Evolutionary conservation across 306 rosid species (phyloP).

Genomic region (Glycine soja): DNA sequence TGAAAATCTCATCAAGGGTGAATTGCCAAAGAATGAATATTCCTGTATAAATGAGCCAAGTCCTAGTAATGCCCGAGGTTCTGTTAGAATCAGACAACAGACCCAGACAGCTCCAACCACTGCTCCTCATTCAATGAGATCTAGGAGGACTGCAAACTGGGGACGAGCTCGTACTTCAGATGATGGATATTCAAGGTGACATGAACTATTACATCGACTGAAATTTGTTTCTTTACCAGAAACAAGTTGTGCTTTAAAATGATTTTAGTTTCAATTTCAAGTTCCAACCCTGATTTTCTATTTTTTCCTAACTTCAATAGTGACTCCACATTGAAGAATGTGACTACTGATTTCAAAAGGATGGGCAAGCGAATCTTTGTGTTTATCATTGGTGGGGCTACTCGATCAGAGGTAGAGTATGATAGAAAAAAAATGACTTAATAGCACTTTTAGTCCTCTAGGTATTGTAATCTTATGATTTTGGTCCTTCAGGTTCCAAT

Average conservation of each 20-base stretch:
- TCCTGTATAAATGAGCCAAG: constrained; percentile 71
- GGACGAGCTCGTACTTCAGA: constrained; percentile 69
- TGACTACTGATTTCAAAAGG: constrained; percentile 68
- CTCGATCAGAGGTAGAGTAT: constrained; percentile 86
- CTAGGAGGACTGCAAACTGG: constrained; percentile 96
- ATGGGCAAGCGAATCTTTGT: constrained; percentile 87
- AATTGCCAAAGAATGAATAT: constrained; percentile 71
- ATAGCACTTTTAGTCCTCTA: no score
- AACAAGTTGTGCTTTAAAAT: constrained; percentile 29
- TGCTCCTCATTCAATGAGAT: constrained; percentile 63
- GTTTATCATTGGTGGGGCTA: constrained; percentile 91
- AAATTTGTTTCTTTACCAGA: not conserved
- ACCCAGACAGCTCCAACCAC: constrained; percentile 51
- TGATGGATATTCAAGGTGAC: constrained; percentile 88
- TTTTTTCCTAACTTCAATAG: constrained; percentile 51
- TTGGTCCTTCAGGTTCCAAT: no score
- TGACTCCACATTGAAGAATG: constrained; percentile 70
- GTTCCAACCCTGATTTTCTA: constrained; percentile 15
- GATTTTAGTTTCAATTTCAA: not conserved
- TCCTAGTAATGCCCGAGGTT: constrained; percentile 26
- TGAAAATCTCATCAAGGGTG: constrained; percentile 73
- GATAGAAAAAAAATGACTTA: not conserved
- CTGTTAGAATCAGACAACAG: constrained; percentile 47
- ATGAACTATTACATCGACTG: constrained; percentile 21
- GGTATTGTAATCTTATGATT: no score